Evolutionary conservation across 208 protist genomes (phyloP).

Genomic region (Leishmania lainsoni): DNA sequence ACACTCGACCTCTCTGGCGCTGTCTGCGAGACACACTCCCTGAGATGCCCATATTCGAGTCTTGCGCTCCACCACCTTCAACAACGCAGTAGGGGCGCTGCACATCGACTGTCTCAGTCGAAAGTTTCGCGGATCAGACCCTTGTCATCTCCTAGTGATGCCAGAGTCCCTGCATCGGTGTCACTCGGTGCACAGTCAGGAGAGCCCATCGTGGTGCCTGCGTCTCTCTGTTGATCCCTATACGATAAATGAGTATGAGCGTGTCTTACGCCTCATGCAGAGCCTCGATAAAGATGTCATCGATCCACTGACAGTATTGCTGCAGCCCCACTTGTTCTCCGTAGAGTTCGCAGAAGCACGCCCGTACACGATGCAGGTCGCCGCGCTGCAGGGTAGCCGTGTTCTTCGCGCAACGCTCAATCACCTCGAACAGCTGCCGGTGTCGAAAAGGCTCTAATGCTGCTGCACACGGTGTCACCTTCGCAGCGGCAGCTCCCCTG

Average conservation of each 20-base stretch:
- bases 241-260: background rate
- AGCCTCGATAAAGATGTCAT: slow-evolving; percentile 45
- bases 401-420: slow-evolving; percentile 39
- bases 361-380: slow-evolving; percentile 43
- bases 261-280: slow-evolving; percentile 11
- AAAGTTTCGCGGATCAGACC: background rate
- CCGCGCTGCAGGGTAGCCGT: slow-evolving; percentile 14
- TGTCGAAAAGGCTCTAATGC: slow-evolving; percentile 21
- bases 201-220: background rate
- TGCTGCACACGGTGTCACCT: background rate
- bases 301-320: slow-evolving; percentile 60
- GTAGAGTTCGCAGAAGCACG: slow-evolving; percentile 59
- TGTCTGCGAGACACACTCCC: background rate
- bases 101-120: background rate
- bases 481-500: slow-evolving; percentile 7
- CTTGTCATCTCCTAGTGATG: background rate
- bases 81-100: background rate
- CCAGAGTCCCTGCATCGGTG: background rate
- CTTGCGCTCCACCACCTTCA: background rate
- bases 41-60: background rate
- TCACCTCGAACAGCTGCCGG: slow-evolving; percentile 38
- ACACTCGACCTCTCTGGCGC: background rate
- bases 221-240: background rate
- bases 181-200: background rate
- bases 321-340: slow-evolving; percentile 33